Conservation (phyloP, 139 green algal species). For the Chlorella vulgaris region DNA sequence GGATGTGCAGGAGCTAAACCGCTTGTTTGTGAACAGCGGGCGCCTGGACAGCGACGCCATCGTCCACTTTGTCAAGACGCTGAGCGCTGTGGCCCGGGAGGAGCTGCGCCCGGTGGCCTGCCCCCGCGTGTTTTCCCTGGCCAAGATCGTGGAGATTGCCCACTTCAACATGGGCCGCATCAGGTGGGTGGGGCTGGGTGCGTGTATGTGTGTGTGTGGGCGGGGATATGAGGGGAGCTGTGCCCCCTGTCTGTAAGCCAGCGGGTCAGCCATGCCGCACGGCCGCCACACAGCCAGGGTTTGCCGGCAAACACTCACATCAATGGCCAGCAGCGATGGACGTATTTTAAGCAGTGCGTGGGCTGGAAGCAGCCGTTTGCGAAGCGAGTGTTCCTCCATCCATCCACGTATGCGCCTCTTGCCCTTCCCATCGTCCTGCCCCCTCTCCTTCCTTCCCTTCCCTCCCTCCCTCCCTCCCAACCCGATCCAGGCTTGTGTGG, state of each 20-base stretch:
- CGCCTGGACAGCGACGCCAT: constrained; percentile 55
- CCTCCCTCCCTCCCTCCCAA: background rate
- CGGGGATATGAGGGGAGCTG: background rate
- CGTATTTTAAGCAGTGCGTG: no score
- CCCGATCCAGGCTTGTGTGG: constrained; percentile 94
- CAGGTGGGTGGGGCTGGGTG: constrained; percentile 43
- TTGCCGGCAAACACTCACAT: no score
- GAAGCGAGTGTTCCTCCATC: no score
- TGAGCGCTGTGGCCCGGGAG: constrained; percentile 70
- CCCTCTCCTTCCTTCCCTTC: background rate
- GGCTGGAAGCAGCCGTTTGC: no score
- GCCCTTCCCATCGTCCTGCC: background rate
- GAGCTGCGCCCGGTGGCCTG: constrained; percentile 61
- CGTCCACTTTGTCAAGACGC: constrained; percentile 90
- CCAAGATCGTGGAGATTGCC: constrained; percentile 96
- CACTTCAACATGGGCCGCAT: constrained; percentile 99
- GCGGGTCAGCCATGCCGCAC: no score
- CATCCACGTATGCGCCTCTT: no score
- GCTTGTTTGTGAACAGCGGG: constrained; percentile 66
- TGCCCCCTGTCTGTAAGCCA: no score
- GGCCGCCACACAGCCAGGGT: no score
- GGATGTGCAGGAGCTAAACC: constrained; percentile 65
- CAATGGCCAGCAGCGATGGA: no score
- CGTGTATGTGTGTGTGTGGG: background rate
- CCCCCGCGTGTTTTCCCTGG: constrained; percentile 90